Evolutionary conservation across 805 yeast genomes (phyloP).

Genomic region (Kockiozyma suomiensis): DNA sequence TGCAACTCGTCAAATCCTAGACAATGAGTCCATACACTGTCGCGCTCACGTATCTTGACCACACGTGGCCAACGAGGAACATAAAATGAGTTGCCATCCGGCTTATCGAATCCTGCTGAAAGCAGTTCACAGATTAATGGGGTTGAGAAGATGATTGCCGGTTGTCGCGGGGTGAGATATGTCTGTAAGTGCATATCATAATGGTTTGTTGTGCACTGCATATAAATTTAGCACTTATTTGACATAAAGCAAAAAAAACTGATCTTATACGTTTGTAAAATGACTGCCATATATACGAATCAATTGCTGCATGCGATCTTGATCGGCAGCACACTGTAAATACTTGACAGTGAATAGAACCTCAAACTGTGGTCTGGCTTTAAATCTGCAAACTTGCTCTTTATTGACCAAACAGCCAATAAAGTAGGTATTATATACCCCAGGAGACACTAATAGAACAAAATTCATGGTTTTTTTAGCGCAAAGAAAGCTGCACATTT

Average conservation of each 20-base stretch:
- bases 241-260: neutral
- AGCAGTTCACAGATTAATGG: constrained; percentile 17
- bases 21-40: constrained; percentile 16
- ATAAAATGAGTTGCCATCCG: constrained; percentile 10
- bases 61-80: constrained; percentile 28
- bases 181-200: constrained; percentile 3
- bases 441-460: constrained; percentile 10
- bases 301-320: constrained; percentile 1
- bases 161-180: neutral
- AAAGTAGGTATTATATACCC: constrained; percentile 8
- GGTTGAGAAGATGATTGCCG: constrained; percentile 1
- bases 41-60: constrained; percentile 15
- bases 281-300: neutral
- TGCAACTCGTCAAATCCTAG: constrained; percentile 16
- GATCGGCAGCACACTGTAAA: neutral
- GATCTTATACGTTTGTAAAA: neutral
- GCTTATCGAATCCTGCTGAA: constrained; percentile 27
- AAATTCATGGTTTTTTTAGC: too few relatives aligned
- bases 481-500: too few relatives aligned
- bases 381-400: constrained; percentile 10
- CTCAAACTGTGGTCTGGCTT: constrained; percentile 15
- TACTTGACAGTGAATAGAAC: constrained; percentile 18
- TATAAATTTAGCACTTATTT: too few relatives aligned
- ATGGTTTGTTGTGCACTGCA: neutral
- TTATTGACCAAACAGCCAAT: constrained; percentile 22